phyloP scores from a whole-genome alignment of 2,329 filamentous ascomycete species.

The Pyrenochaeta sp. region DNA sequence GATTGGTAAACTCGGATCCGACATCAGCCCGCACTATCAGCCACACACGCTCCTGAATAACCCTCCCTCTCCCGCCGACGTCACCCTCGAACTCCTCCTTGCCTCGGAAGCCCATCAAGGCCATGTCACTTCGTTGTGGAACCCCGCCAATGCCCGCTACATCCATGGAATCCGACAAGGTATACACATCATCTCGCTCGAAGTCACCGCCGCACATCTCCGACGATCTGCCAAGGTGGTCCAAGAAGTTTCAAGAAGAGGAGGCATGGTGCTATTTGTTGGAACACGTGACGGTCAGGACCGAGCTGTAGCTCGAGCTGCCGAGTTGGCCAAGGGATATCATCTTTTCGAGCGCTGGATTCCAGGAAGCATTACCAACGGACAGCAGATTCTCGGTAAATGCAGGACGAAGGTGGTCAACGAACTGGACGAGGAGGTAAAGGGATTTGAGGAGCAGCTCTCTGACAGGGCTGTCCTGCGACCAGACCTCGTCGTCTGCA shows the following conservation, averaged over 20 bases:
- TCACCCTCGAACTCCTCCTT: conserved; percentile 86
- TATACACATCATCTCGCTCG: conserved; percentile 91
- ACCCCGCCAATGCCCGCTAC: conserved; percentile 91
- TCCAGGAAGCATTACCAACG: conserved; percentile 90
- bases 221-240: conserved; percentile 94
- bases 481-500: conserved; percentile 88
- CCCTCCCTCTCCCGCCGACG: conserved; percentile 78
- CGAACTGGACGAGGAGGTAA: conserved; percentile 69
- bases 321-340: conserved; percentile 77
- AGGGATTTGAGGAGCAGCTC: conserved; percentile 71
- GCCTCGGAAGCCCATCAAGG: conserved; percentile 67
- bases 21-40: conserved; percentile 63
- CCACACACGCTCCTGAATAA: conserved; percentile 71
- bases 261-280: conserved; percentile 88
- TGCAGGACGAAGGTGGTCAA: conserved; percentile 79
- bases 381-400: conserved; percentile 80
- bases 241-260: conserved; percentile 81
- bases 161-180: conserved; percentile 90
- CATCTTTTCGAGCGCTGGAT: conserved; percentile 95
- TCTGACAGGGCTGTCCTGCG: conserved; percentile 70
- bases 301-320: conserved; percentile 80
- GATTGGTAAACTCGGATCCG: conserved; percentile 48
- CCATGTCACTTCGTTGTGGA: conserved; percentile 90
- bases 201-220: conserved; percentile 86
- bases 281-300: conserved; percentile 86